Conservation (phyloP, 139 green algal species). For the Chlorella vulgaris region DNA sequence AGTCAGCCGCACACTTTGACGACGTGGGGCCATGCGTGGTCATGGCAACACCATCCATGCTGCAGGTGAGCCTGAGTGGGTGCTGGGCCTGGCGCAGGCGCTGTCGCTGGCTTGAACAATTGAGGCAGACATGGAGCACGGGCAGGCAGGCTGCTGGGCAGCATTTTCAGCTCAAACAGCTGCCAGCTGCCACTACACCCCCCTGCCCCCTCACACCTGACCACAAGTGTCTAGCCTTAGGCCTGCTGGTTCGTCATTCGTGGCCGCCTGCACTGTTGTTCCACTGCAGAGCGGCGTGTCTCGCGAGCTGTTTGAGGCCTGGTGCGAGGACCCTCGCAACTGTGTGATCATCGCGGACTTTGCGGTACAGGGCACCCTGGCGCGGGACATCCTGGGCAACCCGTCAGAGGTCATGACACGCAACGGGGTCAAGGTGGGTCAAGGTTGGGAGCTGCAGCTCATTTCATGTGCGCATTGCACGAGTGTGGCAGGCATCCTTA, state of each 20-base stretch:
- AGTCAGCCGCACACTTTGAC: constrained; percentile 68
- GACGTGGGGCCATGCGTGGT: constrained; percentile 92
- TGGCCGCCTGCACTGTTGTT: no score
- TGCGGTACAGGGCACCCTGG: constrained; percentile 95
- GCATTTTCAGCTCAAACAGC: no score
- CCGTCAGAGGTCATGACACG: constrained; percentile 76
- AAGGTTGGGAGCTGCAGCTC: no score
- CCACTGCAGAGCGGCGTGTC: constrained; percentile 67
- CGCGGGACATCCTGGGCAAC: constrained; percentile 88
- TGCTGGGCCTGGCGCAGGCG: background rate
- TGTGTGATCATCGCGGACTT: constrained; percentile 97
- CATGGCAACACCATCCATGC: constrained; percentile 94
- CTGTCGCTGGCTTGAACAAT: background rate
- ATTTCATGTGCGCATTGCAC: no score
- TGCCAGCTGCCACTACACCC: no score
- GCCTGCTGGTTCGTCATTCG: no score
- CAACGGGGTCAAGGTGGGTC: constrained; percentile 67
- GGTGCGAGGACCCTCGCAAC: constrained; percentile 90
- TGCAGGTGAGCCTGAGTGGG: constrained; percentile 61
- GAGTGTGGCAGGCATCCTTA: no score
- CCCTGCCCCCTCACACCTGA: no score
- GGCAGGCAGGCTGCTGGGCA: background rate
- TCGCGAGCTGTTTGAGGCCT: constrained; percentile 94
- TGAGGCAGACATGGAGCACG: background rate
- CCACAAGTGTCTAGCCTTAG: no score